Base-by-base conservation (phyloP, 441 rosid genomes). In the Theobroma grandiflorum region DNA sequence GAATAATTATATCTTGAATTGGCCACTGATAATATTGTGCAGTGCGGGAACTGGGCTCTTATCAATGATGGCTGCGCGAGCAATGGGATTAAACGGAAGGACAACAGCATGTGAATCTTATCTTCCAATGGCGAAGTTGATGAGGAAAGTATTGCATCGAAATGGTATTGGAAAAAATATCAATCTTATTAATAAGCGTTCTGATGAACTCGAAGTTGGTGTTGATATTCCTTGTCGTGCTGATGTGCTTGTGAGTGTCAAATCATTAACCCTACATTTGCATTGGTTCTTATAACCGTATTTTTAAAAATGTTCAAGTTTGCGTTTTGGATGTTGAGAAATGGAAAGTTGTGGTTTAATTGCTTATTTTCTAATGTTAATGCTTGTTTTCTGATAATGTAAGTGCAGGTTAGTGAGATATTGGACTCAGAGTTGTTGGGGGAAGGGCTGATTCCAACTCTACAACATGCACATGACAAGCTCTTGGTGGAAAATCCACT, bases 31-130 rank as follows among this genome's bases (percentile, higher is more conserved):
- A 7, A 45, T 63, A 80, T 74, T 82, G n/a, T 85, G 75, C 90
- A 97, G 99, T 74, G 98, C 99, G 64, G 99, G 99, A 81, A 94
- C 99, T 69, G 99, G 99, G 2, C 87, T 97, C 88, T 82, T 97
- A 35, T 97, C 99, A 14, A 94, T 95, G 99, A 95, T 95, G 99
- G 93, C 96, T 75, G 98, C 94, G 4, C 86, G 92, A 75, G 96
- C 96, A 1, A 93, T 95, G 97, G 79, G 82, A 3, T 76, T 64
- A n/a, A 35, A 76, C 4, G 93, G 92, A 64, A 82, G 4, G 67
- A 98, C 94, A 47, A 95, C 98, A 58, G 96, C 99, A 2, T 95
- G 94, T 40, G 99, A 97, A 82, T 95, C 99, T 43, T 95, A 97
- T 79, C 97, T 97, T 81, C 99, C 98, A 6, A 94, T 97, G 99